Base-by-base conservation (phyloP, 2,329 filamentous ascomycete genomes). In the Fusarium buxicola region DNA sequence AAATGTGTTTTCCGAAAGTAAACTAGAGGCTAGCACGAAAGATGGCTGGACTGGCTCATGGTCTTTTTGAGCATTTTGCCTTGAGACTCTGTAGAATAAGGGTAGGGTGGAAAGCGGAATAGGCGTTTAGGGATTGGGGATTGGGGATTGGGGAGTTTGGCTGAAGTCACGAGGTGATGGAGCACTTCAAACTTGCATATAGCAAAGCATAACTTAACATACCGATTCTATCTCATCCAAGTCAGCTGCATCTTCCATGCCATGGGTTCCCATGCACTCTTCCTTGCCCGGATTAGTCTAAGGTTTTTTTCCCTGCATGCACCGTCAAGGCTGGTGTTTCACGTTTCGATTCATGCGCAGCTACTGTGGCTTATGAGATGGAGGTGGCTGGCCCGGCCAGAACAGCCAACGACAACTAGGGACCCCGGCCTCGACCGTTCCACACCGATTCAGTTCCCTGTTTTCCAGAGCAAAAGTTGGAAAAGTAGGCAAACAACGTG, bases 381-480 rank as follows among this genome's bases (percentile, higher is more conserved):
- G 39, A 64, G 49, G 60, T 64, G 60, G 55, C 60, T 63, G 45
- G 24, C 12, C 12, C 36, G 53, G 48, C 41, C 58, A 66, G 62
- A 62, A 65, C 62, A 59, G 32, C 58, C 58, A 65, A 59, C 59
- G 39, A 41, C 38, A 38, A 25, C 34, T 25, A 21, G 54, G 62
- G 45, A 41, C 44, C 47, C 60, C 62, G 39, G 55, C 44, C 46
- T 43, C 9, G 15, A 34, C 36, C 39, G 62, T 51, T 55, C 62
- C 58, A 55, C 62, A 47, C 53, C 53, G 45, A 35, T 40, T 63
- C 38, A 27, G 39, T 58, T 65, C 62, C 62, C 41, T 55, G 62
- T 66, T 65, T 65, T 66, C 15, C 25, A 60, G 21, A 49, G 47
- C 47, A 63, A 65, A 65, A 63, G 62, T 65, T 66, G 62, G 62